Conservation (phyloP, 768 basidiomycete species). For the Lactarius akahatsu region DNA sequence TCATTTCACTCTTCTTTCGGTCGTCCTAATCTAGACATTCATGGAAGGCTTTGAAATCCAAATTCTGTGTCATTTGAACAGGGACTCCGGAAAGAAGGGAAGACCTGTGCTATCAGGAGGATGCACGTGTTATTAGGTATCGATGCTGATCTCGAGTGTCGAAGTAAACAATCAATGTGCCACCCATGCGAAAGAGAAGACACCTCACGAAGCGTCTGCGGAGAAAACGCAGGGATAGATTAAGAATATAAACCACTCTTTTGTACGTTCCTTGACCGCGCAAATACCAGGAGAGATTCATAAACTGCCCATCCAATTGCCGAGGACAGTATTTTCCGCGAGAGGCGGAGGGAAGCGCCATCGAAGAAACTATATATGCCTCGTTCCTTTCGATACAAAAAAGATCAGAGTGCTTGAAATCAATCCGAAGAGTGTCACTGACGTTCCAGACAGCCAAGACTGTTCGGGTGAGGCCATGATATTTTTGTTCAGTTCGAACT, state of each 20-base stretch:
- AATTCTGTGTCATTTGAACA: too few species aligned
- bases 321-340: slow-evolving; percentile 85
- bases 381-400: slow-evolving; percentile 58
- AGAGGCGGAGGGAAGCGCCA: slow-evolving; percentile 77
- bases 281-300: slow-evolving; percentile 69
- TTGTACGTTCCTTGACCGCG: slow-evolving; percentile 36
- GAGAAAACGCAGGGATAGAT: background rate
- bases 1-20: slow-evolving; percentile 3
- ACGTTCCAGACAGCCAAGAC: slow-evolving; percentile 68
- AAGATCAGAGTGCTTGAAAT: slow-evolving; percentile 1
- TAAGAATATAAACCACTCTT: background rate
- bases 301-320: slow-evolving; percentile 92
- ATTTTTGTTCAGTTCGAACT: slow-evolving; percentile 74
- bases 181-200: background rate
- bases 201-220: background rate
- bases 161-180: too few species aligned
- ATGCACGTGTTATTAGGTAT: background rate
- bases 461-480: slow-evolving; percentile 69
- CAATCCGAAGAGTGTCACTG: slow-evolving; percentile 30
- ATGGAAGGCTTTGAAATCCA: too few species aligned
- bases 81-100: background rate
- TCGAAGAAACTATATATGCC: slow-evolving; percentile 82
- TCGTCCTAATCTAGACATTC: background rate
- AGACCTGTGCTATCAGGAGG: background rate
- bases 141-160: background rate